phyloP scores from a whole-genome alignment of 2,329 filamentous ascomycete species.

The Cytospora leucostoma region DNA sequence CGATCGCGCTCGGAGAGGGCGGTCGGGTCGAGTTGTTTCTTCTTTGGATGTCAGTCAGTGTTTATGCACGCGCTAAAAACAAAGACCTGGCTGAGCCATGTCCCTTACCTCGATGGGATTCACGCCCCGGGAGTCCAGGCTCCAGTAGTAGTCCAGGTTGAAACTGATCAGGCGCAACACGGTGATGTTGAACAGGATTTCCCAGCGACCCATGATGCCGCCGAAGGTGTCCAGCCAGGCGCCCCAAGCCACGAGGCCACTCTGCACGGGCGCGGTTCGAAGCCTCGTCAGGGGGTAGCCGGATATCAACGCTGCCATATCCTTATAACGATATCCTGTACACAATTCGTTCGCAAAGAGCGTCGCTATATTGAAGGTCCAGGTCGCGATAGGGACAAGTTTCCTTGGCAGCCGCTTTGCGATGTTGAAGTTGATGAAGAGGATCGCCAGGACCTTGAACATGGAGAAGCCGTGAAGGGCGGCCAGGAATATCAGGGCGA shows the following conservation, averaged over 20 bases:
- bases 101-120: conserved; percentile 78
- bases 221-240: conserved; percentile 75
- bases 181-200: conserved; percentile 97
- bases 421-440: conserved; percentile 80
- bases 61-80: background rate
- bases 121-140: conserved; percentile 61
- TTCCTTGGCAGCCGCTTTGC: conserved; percentile 70
- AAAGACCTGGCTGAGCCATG: background rate
- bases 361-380: conserved; percentile 83
- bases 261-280: conserved; percentile 36
- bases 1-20: conserved; percentile 88
- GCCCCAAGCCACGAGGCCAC: conserved; percentile 59
- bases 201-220: conserved; percentile 87
- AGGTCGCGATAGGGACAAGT: conserved; percentile 75
- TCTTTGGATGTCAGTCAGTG: conserved; percentile 74
- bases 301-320: conserved; percentile 58
- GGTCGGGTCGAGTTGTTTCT: conserved; percentile 91
- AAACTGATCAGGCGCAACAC: conserved; percentile 92
- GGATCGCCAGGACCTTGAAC: conserved; percentile 77
- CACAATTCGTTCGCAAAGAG: conserved; percentile 89
- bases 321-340: conserved; percentile 71
- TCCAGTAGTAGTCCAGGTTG: conserved; percentile 97
- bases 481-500: conserved; percentile 76
- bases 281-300: conserved; percentile 24
- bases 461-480: conserved; percentile 84